These are phyloP conservation scores for Phanerochaete sordida DNA, from an alignment of 768 basidiomycete genomes.

Conservation along the genomic window DNA sequence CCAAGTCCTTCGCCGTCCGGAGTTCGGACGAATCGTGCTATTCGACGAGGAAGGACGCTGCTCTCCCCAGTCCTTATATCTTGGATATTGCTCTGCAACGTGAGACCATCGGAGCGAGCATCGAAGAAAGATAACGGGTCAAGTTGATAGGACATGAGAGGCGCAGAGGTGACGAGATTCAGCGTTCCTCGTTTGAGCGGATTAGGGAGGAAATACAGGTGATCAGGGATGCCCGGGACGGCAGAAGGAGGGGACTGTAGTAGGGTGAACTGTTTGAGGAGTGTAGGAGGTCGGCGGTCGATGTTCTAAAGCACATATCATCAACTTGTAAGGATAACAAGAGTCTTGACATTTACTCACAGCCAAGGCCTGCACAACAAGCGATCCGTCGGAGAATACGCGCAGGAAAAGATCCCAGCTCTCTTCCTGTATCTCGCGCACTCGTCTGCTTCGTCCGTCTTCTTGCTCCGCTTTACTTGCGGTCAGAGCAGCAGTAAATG, in stretches of 20 bases:
- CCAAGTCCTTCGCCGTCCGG: slow-evolving; percentile 77
- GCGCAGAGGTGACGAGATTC: slow-evolving; percentile 64
- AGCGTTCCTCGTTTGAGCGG: slow-evolving; percentile 34
- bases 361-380: slow-evolving; percentile 67
- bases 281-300: slow-evolving; percentile 82
- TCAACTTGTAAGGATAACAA: neutral
- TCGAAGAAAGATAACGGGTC: slow-evolving; percentile 62
- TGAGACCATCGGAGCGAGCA: slow-evolving; percentile 48
- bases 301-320: slow-evolving; percentile 61
- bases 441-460: slow-evolving; percentile 41
- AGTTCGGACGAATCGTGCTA: slow-evolving; percentile 68
- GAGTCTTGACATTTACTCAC: slow-evolving; percentile 38
- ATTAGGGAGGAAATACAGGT: slow-evolving; percentile 53
- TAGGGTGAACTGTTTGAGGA: slow-evolving; percentile 71
- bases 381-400: slow-evolving; percentile 67
- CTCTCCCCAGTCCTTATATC: slow-evolving; percentile 6
- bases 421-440: slow-evolving; percentile 65
- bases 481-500: slow-evolving; percentile 41
- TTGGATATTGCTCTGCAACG: slow-evolving; percentile 15
- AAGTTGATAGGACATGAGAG: slow-evolving; percentile 59
- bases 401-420: slow-evolving; percentile 80
- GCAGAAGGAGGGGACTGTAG: slow-evolving; percentile 56
- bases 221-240: slow-evolving; percentile 44
- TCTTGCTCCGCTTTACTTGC: slow-evolving; percentile 32
- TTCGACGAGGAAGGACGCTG: slow-evolving; percentile 35